Evolutionary conservation across 2,329 filamentous ascomycete genomes (phyloP), one percentile per base, ranked within the genome.

Genomic region (Cytospora mali): DNA sequence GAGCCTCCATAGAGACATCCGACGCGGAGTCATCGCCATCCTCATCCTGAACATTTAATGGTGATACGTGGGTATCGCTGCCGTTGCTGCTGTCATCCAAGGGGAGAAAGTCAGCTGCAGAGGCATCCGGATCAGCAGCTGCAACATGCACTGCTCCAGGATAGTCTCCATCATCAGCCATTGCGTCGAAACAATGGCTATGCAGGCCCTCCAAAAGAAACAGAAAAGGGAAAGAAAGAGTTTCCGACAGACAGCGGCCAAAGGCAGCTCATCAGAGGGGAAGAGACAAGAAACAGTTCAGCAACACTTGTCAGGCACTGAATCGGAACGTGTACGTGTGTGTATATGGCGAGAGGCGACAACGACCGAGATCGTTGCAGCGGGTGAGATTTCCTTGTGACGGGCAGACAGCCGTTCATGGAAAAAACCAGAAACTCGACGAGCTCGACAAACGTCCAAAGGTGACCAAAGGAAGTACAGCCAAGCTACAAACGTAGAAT

Each of bases 1-100:
- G 72, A 48, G 70, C 69, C 58, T 70, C 71, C 74, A 76, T 76
- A 49, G 73, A 74, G 51, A 75, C 66, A 66, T 76, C 74, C 5
- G 74, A 75, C 52, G 64, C 68, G 39, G 73, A 74, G 54, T 71
- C 69, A 66, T 70, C 66, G 57, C 52, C 54, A 49, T 63, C 59
- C 46, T 33, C 54, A 46, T 63, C 59, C 50, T 42, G 52, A 46
- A 18, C 58, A 29, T 39, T 42, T 18, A 33, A 29, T 48, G 62
- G 64, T 3, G 62, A 48, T 16, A 49, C 48, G 49, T 50, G 61
- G 27, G 56, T n/a, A 25, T 64, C 50, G 57, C 56, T 65, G 55
- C 49, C 52, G 55, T 66, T 59, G 48, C 62, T 66, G 35, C 62
- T 66, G 29, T 66, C 62, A 39, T 66, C 62, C 62, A 66, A 39